These are phyloP conservation scores for Harringtonia lauricola DNA, from an alignment of 2,329 filamentous ascomycete species.

Conservation along the genomic window DNA sequence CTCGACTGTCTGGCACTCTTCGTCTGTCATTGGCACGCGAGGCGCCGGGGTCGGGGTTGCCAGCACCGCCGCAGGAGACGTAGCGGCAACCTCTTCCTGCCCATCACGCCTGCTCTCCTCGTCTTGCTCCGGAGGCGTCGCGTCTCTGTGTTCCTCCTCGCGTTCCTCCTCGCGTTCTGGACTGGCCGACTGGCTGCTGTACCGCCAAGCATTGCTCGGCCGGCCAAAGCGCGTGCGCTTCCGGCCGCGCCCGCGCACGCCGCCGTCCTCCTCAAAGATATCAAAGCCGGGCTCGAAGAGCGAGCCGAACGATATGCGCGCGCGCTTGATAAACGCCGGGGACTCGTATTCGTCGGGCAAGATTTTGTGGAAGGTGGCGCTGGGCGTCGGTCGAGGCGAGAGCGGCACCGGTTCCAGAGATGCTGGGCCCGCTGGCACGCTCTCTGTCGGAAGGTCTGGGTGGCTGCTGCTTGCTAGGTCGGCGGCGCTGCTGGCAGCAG, in stretches of 20 bases:
- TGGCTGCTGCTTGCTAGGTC: background rate
- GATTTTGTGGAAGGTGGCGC: slow-evolving; percentile 15
- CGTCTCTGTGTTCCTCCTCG: too few species aligned
- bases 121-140: too few species aligned
- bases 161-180: slow-evolving; percentile 44
- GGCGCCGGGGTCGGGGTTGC: slow-evolving; percentile 4
- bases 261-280: slow-evolving; percentile 59
- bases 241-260: slow-evolving; percentile 46
- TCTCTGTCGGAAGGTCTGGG: too few species aligned
- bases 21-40: background rate
- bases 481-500: slow-evolving; percentile 8
- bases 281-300: slow-evolving; percentile 54
- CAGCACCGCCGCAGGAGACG: background rate
- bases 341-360: slow-evolving; percentile 54
- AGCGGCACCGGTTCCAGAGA: background rate
- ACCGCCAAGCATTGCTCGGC: slow-evolving; percentile 61
- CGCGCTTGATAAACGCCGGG: slow-evolving; percentile 68
- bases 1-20: slow-evolving; percentile 17
- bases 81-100: background rate
- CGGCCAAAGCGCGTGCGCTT: slow-evolving; percentile 62
- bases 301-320: slow-evolving; percentile 57
- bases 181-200: slow-evolving; percentile 59
- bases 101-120: background rate
- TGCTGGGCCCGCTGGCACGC: too few species aligned
- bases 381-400: too few species aligned